Evolutionary conservation across 148 eudicot species (phyloP), one percentile per base, ranked within the genome.

Genomic region (Gaultheria prostrata): DNA sequence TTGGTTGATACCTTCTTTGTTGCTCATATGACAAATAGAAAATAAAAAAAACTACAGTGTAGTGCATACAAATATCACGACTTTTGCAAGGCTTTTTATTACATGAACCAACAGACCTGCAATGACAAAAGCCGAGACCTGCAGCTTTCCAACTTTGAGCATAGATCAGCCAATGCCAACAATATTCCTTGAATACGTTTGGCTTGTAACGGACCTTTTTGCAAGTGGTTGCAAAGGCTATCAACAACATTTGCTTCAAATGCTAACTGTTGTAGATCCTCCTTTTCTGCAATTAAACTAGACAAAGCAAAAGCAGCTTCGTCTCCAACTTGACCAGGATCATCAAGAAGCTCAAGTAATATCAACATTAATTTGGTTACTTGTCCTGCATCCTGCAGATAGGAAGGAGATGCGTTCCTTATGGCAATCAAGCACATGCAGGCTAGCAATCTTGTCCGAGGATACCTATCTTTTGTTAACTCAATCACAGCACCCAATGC

Each of bases 321-420:
- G 85, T 97, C 98, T 77, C 99, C 99, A 89, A 95, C 99, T 95
- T 92, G 96, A 86, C 92, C 90, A 87, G 94, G 92, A 86, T 95
- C 98, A 86, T 93, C 95, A 78, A 97, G 90, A 91, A 97, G 99
- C 88, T 95, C 99, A 80, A 93, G 85, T 84, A 97, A 85, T 49
- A 92, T 83, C 72, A 61, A 82, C 77, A 95, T 89, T 84, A 97
- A 87, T 84, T 88, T 92, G 46, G 87, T 92, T 89, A 89, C 90
- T 54, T 89, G 90, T 84, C 88, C 91, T 56, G 78, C 85, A 82
- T 91, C 97, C 83, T 92, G 91, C 79, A 89, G 86, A 87, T 88
- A 85, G 69, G 91, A 87, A 57, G 94, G 89, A 87, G 88, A 86
- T 65, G 93, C 80, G 80, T 93, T 95, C 89, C 91, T 92, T 82